These are phyloP conservation scores for Beauveria asiatica DNA, from an alignment of 2,329 filamentous ascomycete genomes.

Conservation along the genomic window DNA sequence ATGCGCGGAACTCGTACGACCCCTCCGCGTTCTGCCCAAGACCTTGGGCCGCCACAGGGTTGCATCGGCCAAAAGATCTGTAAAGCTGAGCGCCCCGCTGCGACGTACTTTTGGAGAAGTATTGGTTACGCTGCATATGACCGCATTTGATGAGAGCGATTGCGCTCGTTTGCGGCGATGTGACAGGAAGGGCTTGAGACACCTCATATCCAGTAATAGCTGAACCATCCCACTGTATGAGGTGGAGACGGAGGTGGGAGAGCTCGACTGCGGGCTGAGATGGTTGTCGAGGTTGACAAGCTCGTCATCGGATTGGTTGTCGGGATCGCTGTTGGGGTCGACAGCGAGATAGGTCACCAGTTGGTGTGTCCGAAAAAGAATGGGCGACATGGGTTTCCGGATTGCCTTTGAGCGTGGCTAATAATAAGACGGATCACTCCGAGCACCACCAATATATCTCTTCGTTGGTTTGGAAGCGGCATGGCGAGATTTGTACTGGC, in stretches of 20 bases:
- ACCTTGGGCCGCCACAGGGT: no score
- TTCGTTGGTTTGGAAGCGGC: neutral
- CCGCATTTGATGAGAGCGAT: no score
- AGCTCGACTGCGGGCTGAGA: conserved; percentile 3
- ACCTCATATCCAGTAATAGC: no score
- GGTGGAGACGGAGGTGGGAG: conserved; percentile 36
- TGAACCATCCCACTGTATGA: conserved; percentile 35
- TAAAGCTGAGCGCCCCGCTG: no score
- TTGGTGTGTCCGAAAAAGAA: conserved; percentile 7
- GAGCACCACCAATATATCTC: neutral
- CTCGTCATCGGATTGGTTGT: conserved; percentile 6
- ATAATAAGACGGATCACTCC: neutral
- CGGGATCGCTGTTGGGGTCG: neutral
- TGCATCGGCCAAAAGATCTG: no score
- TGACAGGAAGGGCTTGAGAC: no score
- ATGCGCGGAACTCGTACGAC: no score
- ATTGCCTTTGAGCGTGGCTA: conserved; percentile 11
- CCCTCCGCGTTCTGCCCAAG: no score
- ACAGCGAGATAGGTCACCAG: conserved; percentile 4
- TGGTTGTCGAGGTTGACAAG: conserved; percentile 7
- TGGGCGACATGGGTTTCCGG: conserved; percentile 11
- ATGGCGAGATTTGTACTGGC: neutral
- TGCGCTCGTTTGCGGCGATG: no score
- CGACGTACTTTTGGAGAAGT: no score
- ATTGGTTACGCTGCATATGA: no score